These are phyloP conservation scores for Suhomyces bolitotheri DNA, from an alignment of 1,139 yeast genomes.

Conservation along the genomic window DNA sequence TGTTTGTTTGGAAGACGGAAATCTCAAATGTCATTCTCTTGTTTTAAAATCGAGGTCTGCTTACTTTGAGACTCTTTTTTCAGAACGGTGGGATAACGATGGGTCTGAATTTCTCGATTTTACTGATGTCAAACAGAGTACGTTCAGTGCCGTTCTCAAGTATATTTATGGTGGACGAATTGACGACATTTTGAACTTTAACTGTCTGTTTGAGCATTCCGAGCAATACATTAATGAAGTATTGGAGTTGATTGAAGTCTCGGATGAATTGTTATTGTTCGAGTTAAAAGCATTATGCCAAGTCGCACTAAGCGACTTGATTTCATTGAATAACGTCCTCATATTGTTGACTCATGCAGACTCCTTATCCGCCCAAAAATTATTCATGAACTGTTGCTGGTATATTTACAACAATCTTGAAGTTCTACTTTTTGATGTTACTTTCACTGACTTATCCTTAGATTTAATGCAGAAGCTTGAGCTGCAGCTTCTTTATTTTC, in stretches of 20 bases:
- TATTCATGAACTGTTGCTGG: conserved; percentile 65
- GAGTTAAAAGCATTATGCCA: conserved; percentile 65
- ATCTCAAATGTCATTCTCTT: conserved; percentile 46
- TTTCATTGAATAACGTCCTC: conserved; percentile 62
- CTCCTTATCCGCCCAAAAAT: conserved; percentile 50
- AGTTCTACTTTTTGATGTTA: conserved; percentile 54
- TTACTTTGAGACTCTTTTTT: conserved; percentile 61
- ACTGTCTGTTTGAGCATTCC: conserved; percentile 25
- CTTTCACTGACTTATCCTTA: conserved; percentile 30
- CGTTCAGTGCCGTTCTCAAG: conserved; percentile 53
- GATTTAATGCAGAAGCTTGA: conserved; percentile 34
- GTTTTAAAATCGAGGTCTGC: conserved; percentile 58
- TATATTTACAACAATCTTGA: conserved; percentile 69
- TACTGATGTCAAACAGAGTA: conserved; percentile 39
- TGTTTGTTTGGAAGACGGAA: conserved; percentile 43
- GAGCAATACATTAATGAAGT: conserved; percentile 54
- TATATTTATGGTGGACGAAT: conserved; percentile 61
- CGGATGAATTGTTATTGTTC: conserved; percentile 65
- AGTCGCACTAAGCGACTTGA: conserved; percentile 57
- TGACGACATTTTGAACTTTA: conserved; percentile 44
- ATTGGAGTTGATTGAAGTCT: conserved; percentile 58
- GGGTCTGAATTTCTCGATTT: conserved; percentile 37
- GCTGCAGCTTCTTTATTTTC: conserved; percentile 27
- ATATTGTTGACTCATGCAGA: conserved; percentile 57
- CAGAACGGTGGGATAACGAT: conserved; percentile 52